Conservation (phyloP, 495 filamentous ascomycete species). For the Recurvomyces mirabilis region DNA sequence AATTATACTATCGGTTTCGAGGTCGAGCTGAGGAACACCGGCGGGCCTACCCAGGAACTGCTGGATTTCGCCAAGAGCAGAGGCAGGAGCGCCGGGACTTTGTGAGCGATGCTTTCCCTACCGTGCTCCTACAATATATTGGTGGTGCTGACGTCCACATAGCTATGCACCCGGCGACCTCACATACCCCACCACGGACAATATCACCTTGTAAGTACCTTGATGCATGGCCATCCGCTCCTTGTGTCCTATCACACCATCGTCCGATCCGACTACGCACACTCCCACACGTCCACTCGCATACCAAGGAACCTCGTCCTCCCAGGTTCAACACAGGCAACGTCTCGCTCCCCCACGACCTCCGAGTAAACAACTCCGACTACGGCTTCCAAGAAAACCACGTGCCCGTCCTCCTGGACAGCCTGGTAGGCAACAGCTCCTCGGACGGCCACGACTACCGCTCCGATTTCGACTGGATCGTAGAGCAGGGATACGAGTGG, state of each 20-base stretch:
- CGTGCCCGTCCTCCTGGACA: background rate
- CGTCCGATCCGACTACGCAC: background rate
- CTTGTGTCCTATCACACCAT: no score
- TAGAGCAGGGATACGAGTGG: slow-evolving; percentile 1
- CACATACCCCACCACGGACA: background rate
- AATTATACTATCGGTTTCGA: slow-evolving; percentile 7
- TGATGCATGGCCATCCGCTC: no score
- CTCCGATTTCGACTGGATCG: slow-evolving; percentile 2
- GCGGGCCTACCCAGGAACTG: background rate
- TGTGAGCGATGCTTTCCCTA: background rate
- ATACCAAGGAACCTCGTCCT: background rate
- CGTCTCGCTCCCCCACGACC: background rate
- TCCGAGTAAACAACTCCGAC: background rate
- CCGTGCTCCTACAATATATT: background rate
- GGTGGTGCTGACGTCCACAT: background rate
- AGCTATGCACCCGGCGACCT: slow-evolving; percentile 4
- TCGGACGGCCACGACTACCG: slow-evolving; percentile 6
- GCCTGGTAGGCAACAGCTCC: background rate
- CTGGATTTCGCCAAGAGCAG: background rate
- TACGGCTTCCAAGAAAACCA: background rate
- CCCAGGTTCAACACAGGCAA: slow-evolving; percentile 6
- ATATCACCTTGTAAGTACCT: background rate
- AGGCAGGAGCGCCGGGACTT: background rate
- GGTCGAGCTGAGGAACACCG: slow-evolving; percentile 3
- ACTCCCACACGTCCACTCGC: background rate